These are phyloP conservation scores for Yamadazyma trypodendri DNA, from an alignment of 1,139 yeast species.

Conservation along the genomic window DNA sequence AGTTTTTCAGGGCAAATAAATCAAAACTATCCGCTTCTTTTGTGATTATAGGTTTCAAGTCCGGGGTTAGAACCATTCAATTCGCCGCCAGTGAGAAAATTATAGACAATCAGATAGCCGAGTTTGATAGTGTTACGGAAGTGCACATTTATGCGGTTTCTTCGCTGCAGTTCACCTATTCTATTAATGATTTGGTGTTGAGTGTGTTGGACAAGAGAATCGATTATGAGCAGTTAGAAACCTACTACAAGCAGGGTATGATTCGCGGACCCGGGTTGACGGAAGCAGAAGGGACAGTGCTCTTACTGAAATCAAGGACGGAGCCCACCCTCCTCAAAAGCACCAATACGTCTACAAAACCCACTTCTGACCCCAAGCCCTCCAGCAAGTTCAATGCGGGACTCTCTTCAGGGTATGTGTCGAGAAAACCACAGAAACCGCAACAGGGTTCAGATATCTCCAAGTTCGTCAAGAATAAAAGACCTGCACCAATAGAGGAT, in stretches of 20 bases:
- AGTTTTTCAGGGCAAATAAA: conserved; percentile 32
- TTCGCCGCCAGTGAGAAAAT: conserved; percentile 20
- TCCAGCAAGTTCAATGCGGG: conserved; percentile 13
- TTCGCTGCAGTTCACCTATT: conserved; percentile 17
- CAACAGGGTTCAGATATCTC: conserved; percentile 5
- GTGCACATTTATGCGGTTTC: conserved; percentile 35
- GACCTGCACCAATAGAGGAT: conserved; percentile 5
- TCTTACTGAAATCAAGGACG: background rate
- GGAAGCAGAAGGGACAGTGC: background rate
- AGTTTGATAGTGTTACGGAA: conserved; percentile 22
- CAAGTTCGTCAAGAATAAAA: conserved; percentile 3
- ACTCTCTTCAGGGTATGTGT: conserved; percentile 27
- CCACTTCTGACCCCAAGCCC: too few species aligned
- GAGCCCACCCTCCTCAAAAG: too few species aligned
- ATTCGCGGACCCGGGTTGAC: conserved; percentile 34
- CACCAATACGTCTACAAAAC: too few species aligned
- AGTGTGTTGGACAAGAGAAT: conserved; percentile 27
- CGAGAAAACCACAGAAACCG: conserved; percentile 22
- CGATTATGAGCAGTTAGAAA: conserved; percentile 18
- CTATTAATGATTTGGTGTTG: conserved; percentile 27
- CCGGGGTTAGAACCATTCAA: conserved; percentile 19
- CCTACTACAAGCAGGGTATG: conserved; percentile 30
- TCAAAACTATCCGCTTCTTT: conserved; percentile 33
- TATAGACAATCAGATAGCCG: conserved; percentile 17
- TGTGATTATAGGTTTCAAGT: conserved; percentile 28